Conservation (phyloP, 257 asterid species). For the Scutellaria barbata region DNA sequence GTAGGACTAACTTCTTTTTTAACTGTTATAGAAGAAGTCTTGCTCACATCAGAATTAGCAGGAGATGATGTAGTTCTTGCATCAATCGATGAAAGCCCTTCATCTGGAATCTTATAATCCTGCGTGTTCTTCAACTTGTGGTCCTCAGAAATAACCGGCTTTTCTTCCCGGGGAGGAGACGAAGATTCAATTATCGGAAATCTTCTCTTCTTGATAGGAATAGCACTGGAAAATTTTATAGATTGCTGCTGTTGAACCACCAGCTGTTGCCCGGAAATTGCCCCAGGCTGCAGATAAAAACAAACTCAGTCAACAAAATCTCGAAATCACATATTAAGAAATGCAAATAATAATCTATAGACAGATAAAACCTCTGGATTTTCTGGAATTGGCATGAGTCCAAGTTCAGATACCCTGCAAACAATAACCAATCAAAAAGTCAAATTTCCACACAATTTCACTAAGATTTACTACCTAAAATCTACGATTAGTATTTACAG, state of each 20-base stretch:
- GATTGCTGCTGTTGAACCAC: slow-evolving; percentile 47
- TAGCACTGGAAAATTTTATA: slow-evolving; percentile 53
- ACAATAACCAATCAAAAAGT: slow-evolving; percentile 19
- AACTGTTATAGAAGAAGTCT: slow-evolving; percentile 35
- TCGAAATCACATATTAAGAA: slow-evolving; percentile 12
- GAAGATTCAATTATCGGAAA: slow-evolving; percentile 52
- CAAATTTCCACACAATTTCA: not conserved
- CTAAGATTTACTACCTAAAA: too few relatives aligned
- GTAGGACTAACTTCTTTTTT: slow-evolving; percentile 43
- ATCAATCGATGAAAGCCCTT: slow-evolving; percentile 32
- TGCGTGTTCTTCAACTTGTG: slow-evolving; percentile 40
- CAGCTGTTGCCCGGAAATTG: slow-evolving; percentile 45
- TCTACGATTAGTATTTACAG: too few relatives aligned
- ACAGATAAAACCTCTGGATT: slow-evolving; percentile 56
- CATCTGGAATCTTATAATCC: slow-evolving; percentile 40
- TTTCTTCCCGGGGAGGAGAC: slow-evolving; percentile 59
- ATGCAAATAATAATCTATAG: slow-evolving; percentile 15
- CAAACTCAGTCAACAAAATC: slow-evolving; percentile 22
- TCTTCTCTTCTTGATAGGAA: slow-evolving; percentile 87
- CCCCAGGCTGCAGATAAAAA: slow-evolving; percentile 56
- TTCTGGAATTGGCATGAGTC: slow-evolving; percentile 57
- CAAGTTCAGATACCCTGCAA: slow-evolving; percentile 37
- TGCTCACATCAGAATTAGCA: slow-evolving; percentile 43
- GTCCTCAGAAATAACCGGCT: slow-evolving; percentile 31
- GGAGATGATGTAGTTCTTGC: slow-evolving; percentile 25